Conservation (phyloP, 148 eudicot species). For the Diospyros kaki region DNA sequence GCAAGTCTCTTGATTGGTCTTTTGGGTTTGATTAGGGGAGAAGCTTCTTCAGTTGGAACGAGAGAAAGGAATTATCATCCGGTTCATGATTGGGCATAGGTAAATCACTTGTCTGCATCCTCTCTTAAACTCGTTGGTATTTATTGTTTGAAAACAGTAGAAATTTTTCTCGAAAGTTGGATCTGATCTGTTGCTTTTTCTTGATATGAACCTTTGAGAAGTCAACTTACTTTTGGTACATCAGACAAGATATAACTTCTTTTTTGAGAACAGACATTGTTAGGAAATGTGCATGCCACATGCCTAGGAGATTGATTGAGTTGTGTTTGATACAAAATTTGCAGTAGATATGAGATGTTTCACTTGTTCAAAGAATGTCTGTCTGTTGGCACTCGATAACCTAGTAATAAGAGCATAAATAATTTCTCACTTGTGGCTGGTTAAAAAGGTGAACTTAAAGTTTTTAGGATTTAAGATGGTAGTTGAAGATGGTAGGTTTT, state of each 20-base stretch:
- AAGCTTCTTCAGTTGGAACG: conserved; percentile 66
- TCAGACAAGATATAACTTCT: background rate
- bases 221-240: background rate
- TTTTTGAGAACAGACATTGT: background rate
- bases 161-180: conserved; percentile 1
- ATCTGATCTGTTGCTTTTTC: background rate
- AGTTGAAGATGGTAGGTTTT: too few relatives aligned
- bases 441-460: too few relatives aligned
- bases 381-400: too few relatives aligned
- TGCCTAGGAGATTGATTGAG: background rate
- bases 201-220: background rate
- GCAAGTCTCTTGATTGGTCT: conserved; percentile 2
- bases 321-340: background rate
- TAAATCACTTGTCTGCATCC: conserved; percentile 19
- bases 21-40: conserved; percentile 48
- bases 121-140: background rate
- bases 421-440: too few relatives aligned
- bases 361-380: too few relatives aligned
- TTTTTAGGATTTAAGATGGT: too few relatives aligned
- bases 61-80: conserved; percentile 86
- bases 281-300: background rate
- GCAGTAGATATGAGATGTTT: too few relatives aligned
- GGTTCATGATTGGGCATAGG: conserved; percentile 99
- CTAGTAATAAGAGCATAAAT: too few relatives aligned
- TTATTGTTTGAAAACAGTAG: background rate